phyloP scores from a whole-genome alignment of 2,329 filamentous ascomycete genomes.

The Bipolaris zeicola region DNA sequence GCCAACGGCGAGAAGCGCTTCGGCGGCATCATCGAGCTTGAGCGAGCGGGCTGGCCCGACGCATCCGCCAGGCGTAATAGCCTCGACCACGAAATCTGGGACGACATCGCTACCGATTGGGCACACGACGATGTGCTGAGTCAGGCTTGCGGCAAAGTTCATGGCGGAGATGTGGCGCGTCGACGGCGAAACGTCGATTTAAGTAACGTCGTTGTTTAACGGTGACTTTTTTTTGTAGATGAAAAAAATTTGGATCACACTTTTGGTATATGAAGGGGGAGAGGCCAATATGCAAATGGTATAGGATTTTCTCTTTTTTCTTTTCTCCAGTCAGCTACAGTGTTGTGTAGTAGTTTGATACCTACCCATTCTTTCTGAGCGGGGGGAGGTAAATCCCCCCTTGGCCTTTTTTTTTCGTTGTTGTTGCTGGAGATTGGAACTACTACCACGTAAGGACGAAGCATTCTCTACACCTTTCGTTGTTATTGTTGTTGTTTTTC shows the following conservation, averaged over 20 bases:
- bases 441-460: too few relatives aligned
- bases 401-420: too few relatives aligned
- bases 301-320: not conserved
- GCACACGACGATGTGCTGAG: constrained; percentile 26
- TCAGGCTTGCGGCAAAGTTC: constrained; percentile 10
- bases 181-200: constrained; percentile 34
- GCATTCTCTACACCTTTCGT: too few relatives aligned
- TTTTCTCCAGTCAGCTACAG: not conserved
- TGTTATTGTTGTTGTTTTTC: too few relatives aligned
- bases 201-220: constrained; percentile 35
- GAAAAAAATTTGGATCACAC: not conserved
- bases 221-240: constrained; percentile 38
- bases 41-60: constrained; percentile 51
- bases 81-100: constrained; percentile 3
- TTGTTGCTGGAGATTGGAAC: too few relatives aligned
- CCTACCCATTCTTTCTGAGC: too few relatives aligned
- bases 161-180: constrained; percentile 23
- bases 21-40: constrained; percentile 70
- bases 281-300: too few relatives aligned
- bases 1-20: constrained; percentile 69
- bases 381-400: too few relatives aligned
- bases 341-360: not conserved
- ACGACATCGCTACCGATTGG: constrained; percentile 33
- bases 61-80: constrained; percentile 10
- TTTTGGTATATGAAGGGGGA: not conserved